These are phyloP conservation scores for Cladorrhinum sp. DNA, from an alignment of 2,329 filamentous ascomycete species.

Conservation along the genomic window DNA sequence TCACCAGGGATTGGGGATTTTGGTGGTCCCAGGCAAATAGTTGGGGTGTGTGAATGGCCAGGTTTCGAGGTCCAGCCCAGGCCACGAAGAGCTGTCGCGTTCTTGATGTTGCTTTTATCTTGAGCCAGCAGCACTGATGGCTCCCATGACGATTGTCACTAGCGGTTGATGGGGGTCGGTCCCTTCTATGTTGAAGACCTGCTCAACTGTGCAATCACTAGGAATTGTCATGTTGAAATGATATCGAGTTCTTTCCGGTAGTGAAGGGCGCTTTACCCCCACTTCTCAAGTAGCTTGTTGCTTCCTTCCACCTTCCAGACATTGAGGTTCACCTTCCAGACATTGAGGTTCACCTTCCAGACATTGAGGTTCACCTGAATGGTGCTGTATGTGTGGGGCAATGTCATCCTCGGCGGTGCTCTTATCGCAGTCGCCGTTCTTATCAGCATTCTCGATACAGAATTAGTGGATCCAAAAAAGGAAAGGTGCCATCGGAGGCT, in stretches of 20 bases:
- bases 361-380: not conserved
- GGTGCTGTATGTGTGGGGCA: not conserved
- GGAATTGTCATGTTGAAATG: too few relatives aligned
- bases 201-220: too few relatives aligned
- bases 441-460: not conserved
- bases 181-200: too few relatives aligned
- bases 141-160: not conserved
- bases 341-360: too few relatives aligned
- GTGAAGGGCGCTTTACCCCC: too few relatives aligned
- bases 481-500: not conserved
- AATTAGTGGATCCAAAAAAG: not conserved
- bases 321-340: not conserved
- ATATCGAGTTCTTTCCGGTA: too few relatives aligned
- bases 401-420: not conserved
- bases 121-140: not conserved
- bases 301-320: too few relatives aligned
- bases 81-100: conserved; percentile 23
- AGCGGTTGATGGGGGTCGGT: too few relatives aligned
- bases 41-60: conserved; percentile 9
- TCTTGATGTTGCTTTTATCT: not conserved
- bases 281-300: too few relatives aligned
- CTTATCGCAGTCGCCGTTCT: not conserved
- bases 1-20: not conserved
- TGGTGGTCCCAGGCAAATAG: not conserved
- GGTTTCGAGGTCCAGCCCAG: conserved; percentile 8